Conservation (phyloP, 148 eudicot species). For the Amaranthus hypochondriacus region DNA sequence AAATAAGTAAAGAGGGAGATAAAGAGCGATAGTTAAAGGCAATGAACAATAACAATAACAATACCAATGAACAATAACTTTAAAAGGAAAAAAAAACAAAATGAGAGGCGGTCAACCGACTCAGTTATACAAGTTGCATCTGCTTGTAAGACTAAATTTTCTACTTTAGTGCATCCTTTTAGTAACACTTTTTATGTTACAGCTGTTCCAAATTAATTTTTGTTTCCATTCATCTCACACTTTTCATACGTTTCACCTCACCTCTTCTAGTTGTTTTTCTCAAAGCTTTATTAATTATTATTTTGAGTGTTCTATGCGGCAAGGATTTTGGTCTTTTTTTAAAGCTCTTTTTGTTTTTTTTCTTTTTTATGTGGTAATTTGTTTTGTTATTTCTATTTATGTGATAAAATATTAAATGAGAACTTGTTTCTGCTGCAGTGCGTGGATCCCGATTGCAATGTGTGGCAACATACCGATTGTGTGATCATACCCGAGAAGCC, state of each 20-base stretch:
- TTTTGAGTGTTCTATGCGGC: background rate
- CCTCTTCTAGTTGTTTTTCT: background rate
- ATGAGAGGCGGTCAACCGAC: too few relatives aligned
- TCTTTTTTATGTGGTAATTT: background rate
- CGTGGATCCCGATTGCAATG: slow-evolving; percentile 59
- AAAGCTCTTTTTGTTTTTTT: background rate
- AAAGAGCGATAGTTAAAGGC: too few relatives aligned
- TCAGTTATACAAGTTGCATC: background rate
- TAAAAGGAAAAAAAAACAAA: too few relatives aligned
- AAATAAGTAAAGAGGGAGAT: too few relatives aligned
- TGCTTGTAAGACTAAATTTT: background rate
- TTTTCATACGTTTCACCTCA: background rate
- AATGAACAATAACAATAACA: too few relatives aligned
- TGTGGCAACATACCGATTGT: slow-evolving; percentile 78
- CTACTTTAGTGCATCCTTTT: background rate
- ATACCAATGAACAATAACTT: too few relatives aligned
- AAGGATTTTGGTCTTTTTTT: background rate
- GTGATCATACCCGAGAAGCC: slow-evolving; percentile 62
- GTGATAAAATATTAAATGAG: background rate
- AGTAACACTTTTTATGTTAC: background rate
- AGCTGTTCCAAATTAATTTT: background rate
- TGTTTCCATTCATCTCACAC: background rate
- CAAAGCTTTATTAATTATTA: background rate
- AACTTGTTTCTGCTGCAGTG: slow-evolving; percentile 50
- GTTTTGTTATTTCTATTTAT: background rate